Evolutionary conservation across 441 rosid genomes (phyloP), one percentile per base, ranked within the genome.

Genomic region (Arabidopsis hybrid): DNA sequence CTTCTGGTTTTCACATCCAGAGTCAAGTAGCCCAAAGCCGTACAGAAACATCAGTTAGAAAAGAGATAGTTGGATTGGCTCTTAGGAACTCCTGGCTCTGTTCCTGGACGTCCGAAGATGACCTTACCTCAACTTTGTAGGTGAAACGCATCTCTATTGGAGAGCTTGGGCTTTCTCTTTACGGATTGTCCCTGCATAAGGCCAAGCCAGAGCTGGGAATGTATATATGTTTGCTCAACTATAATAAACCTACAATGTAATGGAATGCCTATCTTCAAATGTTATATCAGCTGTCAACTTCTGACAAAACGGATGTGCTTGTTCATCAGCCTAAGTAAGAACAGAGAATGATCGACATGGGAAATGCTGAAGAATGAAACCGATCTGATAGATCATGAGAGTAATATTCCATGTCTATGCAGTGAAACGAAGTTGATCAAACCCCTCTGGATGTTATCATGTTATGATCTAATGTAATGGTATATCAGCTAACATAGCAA

Each of bases 281-380:
- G 60, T 4, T 59, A 50, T 9, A 11, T 32, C 39, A 68, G 45
- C n/a, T 46, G 29, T 67, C 63, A 51, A 46, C 14, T 73, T 64
- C 67, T 47, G 60, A 38, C 51, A 38, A 57, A 8, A 47, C 45
- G 59, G 43, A 57, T 36, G 60, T 26, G 58, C 32, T 18, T 34
- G 21, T 26, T 67, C 69, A 60, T 61, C 59, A 60, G 73, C 53
- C 29, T 60, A 56, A 34, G 65, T 13, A 65, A 64, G 31, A 52
- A 14, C 26, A 51, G 29, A 12, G 39, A 51, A 69, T 60, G 52
- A 77, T 52, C 36, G 60, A 65, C 40, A 71, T 51, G 29, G 75
- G 4, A 17, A 58, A 76, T 71, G 61, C 60, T 49, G 75, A 76
- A 69, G 71, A 59, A 65, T 77, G 68, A 59, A 38, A 55, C 60